Evolutionary conservation across 2,329 filamentous ascomycete species (phyloP).

Genomic region (Ilyonectria robusta): DNA sequence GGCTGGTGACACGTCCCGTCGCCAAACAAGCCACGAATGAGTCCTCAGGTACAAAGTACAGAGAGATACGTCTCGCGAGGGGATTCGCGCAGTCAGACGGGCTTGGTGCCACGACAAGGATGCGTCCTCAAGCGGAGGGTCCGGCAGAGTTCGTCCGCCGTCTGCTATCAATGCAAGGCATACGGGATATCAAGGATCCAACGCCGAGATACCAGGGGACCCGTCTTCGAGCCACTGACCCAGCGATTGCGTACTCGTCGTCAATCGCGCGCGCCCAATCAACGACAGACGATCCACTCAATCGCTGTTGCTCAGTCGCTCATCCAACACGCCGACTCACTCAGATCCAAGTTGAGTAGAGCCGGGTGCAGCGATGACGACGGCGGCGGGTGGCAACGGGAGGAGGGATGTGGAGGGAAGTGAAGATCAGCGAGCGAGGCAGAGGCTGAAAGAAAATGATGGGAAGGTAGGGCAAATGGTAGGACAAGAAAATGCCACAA

Average conservation of each 20-base stretch:
- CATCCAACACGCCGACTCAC: constrained; percentile 14
- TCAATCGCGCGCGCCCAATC: constrained; percentile 24
- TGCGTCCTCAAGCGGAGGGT: not conserved
- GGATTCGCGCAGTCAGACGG: not conserved
- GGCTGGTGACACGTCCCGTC: not conserved
- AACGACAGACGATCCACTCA: constrained; percentile 29
- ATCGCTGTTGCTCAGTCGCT: constrained; percentile 13
- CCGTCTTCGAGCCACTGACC: constrained; percentile 30
- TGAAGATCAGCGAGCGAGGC: not conserved
- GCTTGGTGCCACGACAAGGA: not conserved
- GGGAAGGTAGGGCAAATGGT: constrained; percentile 27
- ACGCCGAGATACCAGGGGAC: constrained; percentile 27
- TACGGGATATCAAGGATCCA: constrained; percentile 27
- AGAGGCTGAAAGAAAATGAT: not conserved
- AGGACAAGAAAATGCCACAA: constrained; percentile 33
- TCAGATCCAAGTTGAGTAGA: constrained; percentile 11
- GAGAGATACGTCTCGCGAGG: not conserved
- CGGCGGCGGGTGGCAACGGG: not conserved
- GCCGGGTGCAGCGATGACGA: not conserved
- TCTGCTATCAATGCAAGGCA: constrained; percentile 10
- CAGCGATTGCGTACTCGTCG: constrained; percentile 24
- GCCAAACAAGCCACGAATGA: not conserved
- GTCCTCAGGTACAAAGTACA: not conserved
- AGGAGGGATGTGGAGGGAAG: constrained; percentile 6
- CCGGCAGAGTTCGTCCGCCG: not conserved